A percentile compares a stretch with the other conserved stretches of the same genome.
Conservation (phyloP, 2,329 filamentous ascomycete genomes). For the Huntiella abstrusa region DNA sequence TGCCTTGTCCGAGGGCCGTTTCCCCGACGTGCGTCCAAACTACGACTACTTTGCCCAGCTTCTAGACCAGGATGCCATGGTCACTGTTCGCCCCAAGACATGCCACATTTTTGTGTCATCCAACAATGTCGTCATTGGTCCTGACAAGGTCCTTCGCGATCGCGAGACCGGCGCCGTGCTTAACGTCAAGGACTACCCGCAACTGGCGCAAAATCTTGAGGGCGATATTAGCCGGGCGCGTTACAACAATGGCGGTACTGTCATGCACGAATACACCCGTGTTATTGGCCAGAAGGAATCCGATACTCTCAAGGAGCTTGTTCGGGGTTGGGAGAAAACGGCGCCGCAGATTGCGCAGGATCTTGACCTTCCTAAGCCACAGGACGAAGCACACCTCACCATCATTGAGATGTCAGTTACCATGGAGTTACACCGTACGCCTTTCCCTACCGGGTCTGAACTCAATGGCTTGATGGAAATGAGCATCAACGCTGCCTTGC, state of each 20-base stretch:
- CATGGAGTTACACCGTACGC: slow-evolving; percentile 37
- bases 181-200: slow-evolving; percentile 32
- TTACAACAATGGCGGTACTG: slow-evolving; percentile 28
- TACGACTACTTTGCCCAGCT: slow-evolving; percentile 43
- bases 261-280: slow-evolving; percentile 41
- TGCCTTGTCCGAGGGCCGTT: slow-evolving; percentile 36
- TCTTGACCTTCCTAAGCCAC: slow-evolving; percentile 26
- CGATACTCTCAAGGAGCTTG: slow-evolving; percentile 33
- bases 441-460: slow-evolving; percentile 40
- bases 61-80: slow-evolving; percentile 32
- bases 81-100: slow-evolving; percentile 36
- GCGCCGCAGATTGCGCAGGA: slow-evolving; percentile 37
- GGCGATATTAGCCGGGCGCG: slow-evolving; percentile 31
- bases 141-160: slow-evolving; percentile 26
- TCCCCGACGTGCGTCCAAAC: slow-evolving; percentile 40
- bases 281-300: slow-evolving; percentile 35
- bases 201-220: slow-evolving; percentile 35
- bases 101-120: slow-evolving; percentile 41
- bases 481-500: slow-evolving; percentile 31
- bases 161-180: slow-evolving; percentile 23
- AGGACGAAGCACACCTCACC: slow-evolving; percentile 34
- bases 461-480: slow-evolving; percentile 42
- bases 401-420: slow-evolving; percentile 45
- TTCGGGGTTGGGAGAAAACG: slow-evolving; percentile 36
- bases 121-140: slow-evolving; percentile 30